These are phyloP conservation scores for Ogataea siamensis DNA, from an alignment of 805 yeast species.

Conservation along the genomic window DNA sequence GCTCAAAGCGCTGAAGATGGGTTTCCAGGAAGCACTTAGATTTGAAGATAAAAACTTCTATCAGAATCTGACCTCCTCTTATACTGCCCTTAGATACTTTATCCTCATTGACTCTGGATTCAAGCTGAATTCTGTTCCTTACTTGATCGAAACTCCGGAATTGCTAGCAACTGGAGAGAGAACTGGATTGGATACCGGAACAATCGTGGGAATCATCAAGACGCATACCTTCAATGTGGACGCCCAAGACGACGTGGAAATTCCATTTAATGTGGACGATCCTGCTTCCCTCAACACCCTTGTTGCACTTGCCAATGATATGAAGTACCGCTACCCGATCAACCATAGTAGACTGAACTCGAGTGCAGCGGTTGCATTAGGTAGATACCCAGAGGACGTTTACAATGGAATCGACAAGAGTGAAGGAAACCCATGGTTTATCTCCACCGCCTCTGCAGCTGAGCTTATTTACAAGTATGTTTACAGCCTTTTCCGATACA, in stretches of 20 bases:
- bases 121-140: conserved; percentile 41
- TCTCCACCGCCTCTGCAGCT: conserved; percentile 68
- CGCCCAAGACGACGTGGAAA: conserved; percentile 34
- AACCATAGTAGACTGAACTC: conserved; percentile 49
- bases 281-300: conserved; percentile 61
- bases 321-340: conserved; percentile 75
- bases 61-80: conserved; percentile 31
- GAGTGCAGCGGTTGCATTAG: conserved; percentile 63
- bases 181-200: conserved; percentile 77
- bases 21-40: conserved; percentile 41
- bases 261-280: conserved; percentile 66
- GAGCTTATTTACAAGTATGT: conserved; percentile 59
- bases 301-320: conserved; percentile 57
- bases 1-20: conserved; percentile 62
- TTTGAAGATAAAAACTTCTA: conserved; percentile 33
- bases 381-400: conserved; percentile 90
- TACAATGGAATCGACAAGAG: conserved; percentile 72
- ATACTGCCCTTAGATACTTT: conserved; percentile 37
- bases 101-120: conserved; percentile 43
- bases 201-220: conserved; percentile 51
- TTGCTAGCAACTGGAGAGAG: conserved; percentile 40
- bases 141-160: conserved; percentile 70
- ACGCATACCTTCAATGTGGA: conserved; percentile 40
- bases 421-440: conserved; percentile 94
- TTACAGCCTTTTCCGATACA: conserved; percentile 38